Percentiles rank a stretch among this genome's conserved stretches.
These are phyloP conservation scores for Pythium rhizo-oryzae DNA, from an alignment of 352 stramenopile genomes.

Conservation along the genomic window DNA sequence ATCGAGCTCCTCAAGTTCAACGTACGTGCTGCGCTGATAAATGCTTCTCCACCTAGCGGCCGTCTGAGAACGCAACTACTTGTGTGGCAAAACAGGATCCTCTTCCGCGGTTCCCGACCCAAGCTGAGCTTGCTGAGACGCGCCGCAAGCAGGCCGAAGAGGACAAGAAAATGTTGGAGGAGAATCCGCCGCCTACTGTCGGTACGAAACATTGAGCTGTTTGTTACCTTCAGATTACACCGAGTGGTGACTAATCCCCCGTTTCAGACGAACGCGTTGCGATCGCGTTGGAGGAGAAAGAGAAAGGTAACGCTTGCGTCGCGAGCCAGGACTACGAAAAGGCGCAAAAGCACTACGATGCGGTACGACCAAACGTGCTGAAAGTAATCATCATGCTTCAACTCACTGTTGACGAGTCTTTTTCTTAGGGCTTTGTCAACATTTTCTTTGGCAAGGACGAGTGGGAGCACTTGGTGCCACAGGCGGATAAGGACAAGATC, in stretches of 20 bases:
- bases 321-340: conserved; percentile 71
- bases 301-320: conserved; percentile 77
- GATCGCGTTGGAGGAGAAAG: conserved; percentile 73
- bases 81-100: conserved; percentile 46
- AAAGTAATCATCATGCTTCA: not conserved
- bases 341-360: conserved; percentile 87
- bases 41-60: no score
- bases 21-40: conserved; percentile 29
- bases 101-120: conserved; percentile 78
- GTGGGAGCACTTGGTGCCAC: conserved; percentile 76
- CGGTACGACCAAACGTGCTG: conserved; percentile 35
- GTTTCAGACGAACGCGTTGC: conserved; percentile 68
- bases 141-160: conserved; percentile 83
- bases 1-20: conserved; percentile 84
- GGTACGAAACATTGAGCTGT: conserved; percentile 35
- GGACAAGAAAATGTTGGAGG: conserved; percentile 83
- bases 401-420: conserved; percentile 7
- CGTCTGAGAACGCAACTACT: not conserved
- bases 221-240: not conserved
- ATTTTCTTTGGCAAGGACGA: conserved; percentile 89
- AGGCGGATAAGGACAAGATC: conserved; percentile 76
- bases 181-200: conserved; percentile 79
- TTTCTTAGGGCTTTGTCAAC: conserved; percentile 74
- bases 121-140: conserved; percentile 82
- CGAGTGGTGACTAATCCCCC: not conserved